A percentile compares a stretch with the other conserved stretches of the same genome.
Evolutionary conservation across 192 early-diverging fungal genomes (phyloP).

Genomic region (Chytriomyces sp.): DNA sequence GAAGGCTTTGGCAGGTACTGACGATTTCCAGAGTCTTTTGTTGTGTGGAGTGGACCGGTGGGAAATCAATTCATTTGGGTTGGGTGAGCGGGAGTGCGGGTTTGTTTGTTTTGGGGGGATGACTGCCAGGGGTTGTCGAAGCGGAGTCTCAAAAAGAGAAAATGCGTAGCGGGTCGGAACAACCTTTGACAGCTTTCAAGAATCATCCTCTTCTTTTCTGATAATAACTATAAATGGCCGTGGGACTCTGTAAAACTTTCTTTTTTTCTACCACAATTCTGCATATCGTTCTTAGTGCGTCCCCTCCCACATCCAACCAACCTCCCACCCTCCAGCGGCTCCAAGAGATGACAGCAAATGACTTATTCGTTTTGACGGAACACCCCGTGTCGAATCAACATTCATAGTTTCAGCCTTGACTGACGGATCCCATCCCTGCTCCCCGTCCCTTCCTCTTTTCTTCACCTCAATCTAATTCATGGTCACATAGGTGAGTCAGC

Average conservation of each 20-base stretch:
- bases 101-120: not conserved
- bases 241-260: too few relatives aligned
- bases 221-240: too few relatives aligned
- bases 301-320: too few relatives aligned
- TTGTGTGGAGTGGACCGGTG: not conserved
- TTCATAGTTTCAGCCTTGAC: conserved; percentile 22
- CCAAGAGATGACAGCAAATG: conserved; percentile 12
- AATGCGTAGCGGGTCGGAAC: not conserved
- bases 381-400: conserved; percentile 16
- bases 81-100: not conserved
- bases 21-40: not conserved
- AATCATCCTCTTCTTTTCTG: too few relatives aligned
- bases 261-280: too few relatives aligned
- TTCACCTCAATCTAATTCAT: too few relatives aligned
- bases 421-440: not conserved
- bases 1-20: not conserved
- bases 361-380: conserved; percentile 8
- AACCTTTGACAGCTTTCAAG: not conserved
- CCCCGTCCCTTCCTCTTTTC: too few relatives aligned
- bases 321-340: too few relatives aligned
- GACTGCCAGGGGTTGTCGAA: not conserved
- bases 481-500: too few relatives aligned
- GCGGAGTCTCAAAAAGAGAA: too few relatives aligned
- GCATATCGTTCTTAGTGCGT: too few relatives aligned
- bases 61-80: too few relatives aligned